Evolutionary conservation across 2,329 filamentous ascomycete species (phyloP).

Genomic region (Alternaria arborescens): DNA sequence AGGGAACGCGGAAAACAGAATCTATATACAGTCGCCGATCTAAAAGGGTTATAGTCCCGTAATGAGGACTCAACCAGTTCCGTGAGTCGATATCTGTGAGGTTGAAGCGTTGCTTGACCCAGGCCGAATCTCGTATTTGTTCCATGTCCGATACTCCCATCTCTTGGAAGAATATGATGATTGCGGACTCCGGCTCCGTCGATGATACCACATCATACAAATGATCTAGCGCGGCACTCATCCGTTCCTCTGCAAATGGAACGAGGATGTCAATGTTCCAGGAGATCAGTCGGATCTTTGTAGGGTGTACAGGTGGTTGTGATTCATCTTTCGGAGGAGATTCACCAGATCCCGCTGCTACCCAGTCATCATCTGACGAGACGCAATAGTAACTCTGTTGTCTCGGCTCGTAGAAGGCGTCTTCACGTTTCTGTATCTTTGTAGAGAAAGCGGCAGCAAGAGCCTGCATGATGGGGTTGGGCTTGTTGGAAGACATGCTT

Average conservation of each 20-base stretch:
- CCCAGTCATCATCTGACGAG: slow-evolving; percentile 3
- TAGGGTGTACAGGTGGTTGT: slow-evolving; percentile 8
- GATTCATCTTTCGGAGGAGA: neutral
- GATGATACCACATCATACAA: slow-evolving; percentile 43
- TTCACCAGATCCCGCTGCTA: neutral
- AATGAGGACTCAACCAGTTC: slow-evolving; percentile 58
- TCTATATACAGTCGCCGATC: slow-evolving; percentile 58
- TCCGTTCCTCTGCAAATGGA: slow-evolving; percentile 50
- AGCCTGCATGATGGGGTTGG: neutral
- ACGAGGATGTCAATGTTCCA: slow-evolving; percentile 62
- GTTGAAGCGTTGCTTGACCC: slow-evolving; percentile 60
- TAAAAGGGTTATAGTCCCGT: slow-evolving; percentile 64
- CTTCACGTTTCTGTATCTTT: neutral
- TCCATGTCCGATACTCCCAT: slow-evolving; percentile 58
- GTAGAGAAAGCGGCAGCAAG: neutral
- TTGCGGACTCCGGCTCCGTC: slow-evolving; percentile 32
- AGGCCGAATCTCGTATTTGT: slow-evolving; percentile 55
- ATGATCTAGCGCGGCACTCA: slow-evolving; percentile 53
- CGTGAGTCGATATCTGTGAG: slow-evolving; percentile 57
- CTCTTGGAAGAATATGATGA: slow-evolving; percentile 63
- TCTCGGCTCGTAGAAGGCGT: slow-evolving; percentile 26
- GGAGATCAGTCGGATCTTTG: slow-evolving; percentile 47
- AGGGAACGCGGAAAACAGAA: slow-evolving; percentile 62
- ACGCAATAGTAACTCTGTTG: slow-evolving; percentile 14
- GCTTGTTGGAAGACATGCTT: neutral